phyloP scores from a whole-genome alignment of 345 rosid species.

The Acer saccharum region DNA sequence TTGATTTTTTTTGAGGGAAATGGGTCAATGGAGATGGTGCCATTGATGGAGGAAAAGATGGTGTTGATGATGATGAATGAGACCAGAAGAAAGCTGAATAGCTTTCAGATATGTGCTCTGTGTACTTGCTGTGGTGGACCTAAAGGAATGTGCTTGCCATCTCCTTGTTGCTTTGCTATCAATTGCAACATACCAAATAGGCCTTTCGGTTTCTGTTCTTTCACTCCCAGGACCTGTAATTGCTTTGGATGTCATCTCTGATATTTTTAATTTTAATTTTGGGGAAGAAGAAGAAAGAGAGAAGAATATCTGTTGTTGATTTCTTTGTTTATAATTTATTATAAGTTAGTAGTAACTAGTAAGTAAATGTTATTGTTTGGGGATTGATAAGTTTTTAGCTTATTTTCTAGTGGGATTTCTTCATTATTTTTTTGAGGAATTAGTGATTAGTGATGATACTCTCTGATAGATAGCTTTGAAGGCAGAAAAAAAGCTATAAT shows the following conservation, averaged over 20 bases:
- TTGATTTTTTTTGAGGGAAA: slow-evolving; percentile 51
- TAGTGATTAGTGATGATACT: slow-evolving; percentile 18
- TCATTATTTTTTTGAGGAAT: slow-evolving; percentile 31
- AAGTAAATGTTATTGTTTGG: slow-evolving; percentile 15
- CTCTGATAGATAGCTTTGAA: slow-evolving; percentile 8
- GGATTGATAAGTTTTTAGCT: slow-evolving; percentile 32
- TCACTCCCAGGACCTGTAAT: slow-evolving; percentile 95
- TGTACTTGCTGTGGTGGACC: slow-evolving; percentile 98
- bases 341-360: neutral
- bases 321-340: slow-evolving; percentile 40
- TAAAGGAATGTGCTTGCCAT: slow-evolving; percentile 73
- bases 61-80: slow-evolving; percentile 62
- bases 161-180: slow-evolving; percentile 96
- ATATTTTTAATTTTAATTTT: slow-evolving; percentile 12
- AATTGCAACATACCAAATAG: slow-evolving; percentile 96
- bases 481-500: slow-evolving; percentile 11
- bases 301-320: slow-evolving; percentile 51
- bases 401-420: slow-evolving; percentile 35
- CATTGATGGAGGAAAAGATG: slow-evolving; percentile 59
- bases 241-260: slow-evolving; percentile 91
- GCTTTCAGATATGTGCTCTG: slow-evolving; percentile 88
- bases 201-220: slow-evolving; percentile 96
- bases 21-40: slow-evolving; percentile 49
- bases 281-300: slow-evolving; percentile 21
- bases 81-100: slow-evolving; percentile 76